phyloP scores from a whole-genome alignment of 2,329 filamentous ascomycete genomes.

The Monosporascus sp. region DNA sequence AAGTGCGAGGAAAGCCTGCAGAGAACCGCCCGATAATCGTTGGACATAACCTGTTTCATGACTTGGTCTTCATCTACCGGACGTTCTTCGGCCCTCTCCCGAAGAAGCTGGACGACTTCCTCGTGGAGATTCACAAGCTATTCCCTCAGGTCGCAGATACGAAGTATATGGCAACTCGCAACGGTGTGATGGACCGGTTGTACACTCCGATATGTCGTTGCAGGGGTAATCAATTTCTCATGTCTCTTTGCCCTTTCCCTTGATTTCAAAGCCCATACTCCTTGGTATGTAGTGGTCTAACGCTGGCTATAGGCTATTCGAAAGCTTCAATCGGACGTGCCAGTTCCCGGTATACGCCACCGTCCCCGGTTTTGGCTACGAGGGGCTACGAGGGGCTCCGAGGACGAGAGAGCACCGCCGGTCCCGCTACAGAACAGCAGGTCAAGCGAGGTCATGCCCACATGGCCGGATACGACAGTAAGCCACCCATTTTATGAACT shows the following conservation, averaged over 20 bases:
- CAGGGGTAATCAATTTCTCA: not conserved
- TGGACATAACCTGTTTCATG: slow-evolving; percentile 60
- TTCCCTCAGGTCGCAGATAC: slow-evolving; percentile 51
- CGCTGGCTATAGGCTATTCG: not conserved
- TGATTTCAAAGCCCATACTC: not conserved
- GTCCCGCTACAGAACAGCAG: not conserved
- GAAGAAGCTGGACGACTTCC: slow-evolving; percentile 46
- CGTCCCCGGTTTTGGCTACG: slow-evolving; percentile 20
- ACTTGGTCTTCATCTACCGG: slow-evolving; percentile 59
- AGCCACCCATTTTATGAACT: not conserved
- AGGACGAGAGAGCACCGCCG: slow-evolving; percentile 24
- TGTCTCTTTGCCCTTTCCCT: not conserved
- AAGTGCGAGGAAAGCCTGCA: slow-evolving; percentile 24
- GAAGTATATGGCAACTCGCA: slow-evolving; percentile 44
- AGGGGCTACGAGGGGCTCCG: slow-evolving; percentile 20
- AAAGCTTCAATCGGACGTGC: not conserved
- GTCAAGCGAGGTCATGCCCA: slow-evolving; percentile 30
- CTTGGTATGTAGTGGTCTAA: not conserved
- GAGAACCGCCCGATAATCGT: slow-evolving; percentile 38
- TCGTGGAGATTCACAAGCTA: slow-evolving; percentile 39
- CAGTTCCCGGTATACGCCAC: slow-evolving; percentile 34
- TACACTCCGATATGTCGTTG: not conserved
- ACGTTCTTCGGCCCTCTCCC: slow-evolving; percentile 56
- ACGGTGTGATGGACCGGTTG: slow-evolving; percentile 25
- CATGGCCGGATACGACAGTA: slow-evolving; percentile 57